Base-by-base conservation (phyloP, 768 basidiomycete species). In the Psilocybe tampanensis region DNA sequence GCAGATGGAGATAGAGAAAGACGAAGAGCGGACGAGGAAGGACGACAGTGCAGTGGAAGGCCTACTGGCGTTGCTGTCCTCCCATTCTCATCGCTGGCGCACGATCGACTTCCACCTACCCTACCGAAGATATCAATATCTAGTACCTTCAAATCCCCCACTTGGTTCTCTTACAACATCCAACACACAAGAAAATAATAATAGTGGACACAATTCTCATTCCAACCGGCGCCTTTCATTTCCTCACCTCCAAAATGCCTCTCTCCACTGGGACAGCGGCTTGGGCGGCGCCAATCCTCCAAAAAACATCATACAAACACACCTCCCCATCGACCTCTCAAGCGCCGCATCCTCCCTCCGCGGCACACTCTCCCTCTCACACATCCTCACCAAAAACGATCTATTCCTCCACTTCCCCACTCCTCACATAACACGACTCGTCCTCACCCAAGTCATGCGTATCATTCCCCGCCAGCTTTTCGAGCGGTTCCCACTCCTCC, bases 11-110 rank as follows among this genome's bases (percentile, higher is more conserved):
- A n/a, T n/a, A n/a, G n/a, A 36, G 17, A 13, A 4, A 17, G 18
- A 11, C 13, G 5, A 13, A 22, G 2, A 3, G 19, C 21, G 4
- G 21, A 19, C 17, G 33, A 11, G 26, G 9, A 15, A n/a, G 24
- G 8, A 15, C 8, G 33, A 34, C 33, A 7, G 33, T n/a, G 33
- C 7, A 21, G 11, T 33, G 3, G 15, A 22, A 1, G 8, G 44
- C 13, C 13, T 56, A 8, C 29, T 56, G 15, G 21, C 48, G 22
- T 32, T 54, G 13, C 41, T 62, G n/a, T 18, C 34, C 36, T 19
- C 39, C 1, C 23, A 44, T 19, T 53, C 54, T 7, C n/a, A 51
- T 12, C 62, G 59, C 44, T 64, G 62, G 60, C 49, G 47, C 15
- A 44, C 45, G 18, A 23, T 56, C 19, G 51, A 62, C 18, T 39